Conservation (phyloP, 306 rosid species). For the Medicago ruthenica region DNA sequence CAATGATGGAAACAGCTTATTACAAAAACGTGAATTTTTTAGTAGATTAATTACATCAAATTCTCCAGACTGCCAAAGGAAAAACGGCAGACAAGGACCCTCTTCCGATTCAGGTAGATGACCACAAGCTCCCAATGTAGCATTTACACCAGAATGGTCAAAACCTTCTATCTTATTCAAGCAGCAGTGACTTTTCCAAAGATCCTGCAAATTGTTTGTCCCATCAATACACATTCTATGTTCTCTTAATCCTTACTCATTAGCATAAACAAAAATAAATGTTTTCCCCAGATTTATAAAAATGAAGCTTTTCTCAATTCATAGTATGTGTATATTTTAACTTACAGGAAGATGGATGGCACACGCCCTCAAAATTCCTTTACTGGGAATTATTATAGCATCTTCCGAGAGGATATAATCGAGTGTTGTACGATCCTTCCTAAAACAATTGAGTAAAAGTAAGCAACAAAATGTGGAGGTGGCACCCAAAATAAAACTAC, state of each 20-base stretch:
- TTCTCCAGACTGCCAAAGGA: constrained; percentile 85
- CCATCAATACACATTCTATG: constrained; percentile 29
- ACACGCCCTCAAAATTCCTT: constrained; percentile 81
- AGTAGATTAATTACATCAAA: constrained; percentile 55
- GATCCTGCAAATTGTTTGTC: constrained; percentile 60
- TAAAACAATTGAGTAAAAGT: constrained; percentile 45
- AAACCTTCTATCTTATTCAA: constrained; percentile 74
- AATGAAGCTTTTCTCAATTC: constrained; percentile 6
- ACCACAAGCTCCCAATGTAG: constrained; percentile 81
- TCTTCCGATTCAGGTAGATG: constrained; percentile 60
- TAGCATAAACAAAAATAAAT: constrained; percentile 16
- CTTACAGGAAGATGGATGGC: constrained; percentile 87
- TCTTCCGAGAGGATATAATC: constrained; percentile 68
- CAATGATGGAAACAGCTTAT: constrained; percentile 17
- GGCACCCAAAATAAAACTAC: constrained; percentile 24
- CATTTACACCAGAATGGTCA: constrained; percentile 76
- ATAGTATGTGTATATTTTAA: constrained; percentile 28
- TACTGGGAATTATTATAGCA: constrained; percentile 72
- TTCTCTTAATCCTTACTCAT: neutral
- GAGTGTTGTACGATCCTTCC: constrained; percentile 75
- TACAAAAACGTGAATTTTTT: constrained; percentile 20
- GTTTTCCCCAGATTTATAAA: constrained; percentile 14
- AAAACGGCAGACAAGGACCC: constrained; percentile 70
- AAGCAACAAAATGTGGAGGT: constrained; percentile 1
- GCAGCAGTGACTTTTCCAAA: constrained; percentile 84